phyloP scores from a whole-genome alignment of 495 filamentous ascomycete genomes.

The Penicillium egyptiacum region DNA sequence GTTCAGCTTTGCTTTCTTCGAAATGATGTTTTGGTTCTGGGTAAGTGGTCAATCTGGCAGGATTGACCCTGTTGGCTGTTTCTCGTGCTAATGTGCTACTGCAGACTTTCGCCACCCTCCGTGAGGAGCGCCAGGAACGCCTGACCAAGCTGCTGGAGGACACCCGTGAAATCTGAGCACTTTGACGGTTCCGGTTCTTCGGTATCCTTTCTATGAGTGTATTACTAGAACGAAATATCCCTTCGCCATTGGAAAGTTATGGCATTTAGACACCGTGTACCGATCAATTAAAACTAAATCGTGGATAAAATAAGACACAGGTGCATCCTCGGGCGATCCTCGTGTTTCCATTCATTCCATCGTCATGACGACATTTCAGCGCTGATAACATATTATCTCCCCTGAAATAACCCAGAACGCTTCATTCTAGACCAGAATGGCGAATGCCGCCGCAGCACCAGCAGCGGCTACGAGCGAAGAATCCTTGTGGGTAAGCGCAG shows the following conservation, averaged over 20 bases:
- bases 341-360: not conserved
- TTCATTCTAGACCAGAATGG: conserved; percentile 32
- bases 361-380: not conserved
- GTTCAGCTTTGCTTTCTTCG: conserved; percentile 81
- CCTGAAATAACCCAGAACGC: not conserved
- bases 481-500: conserved; percentile 47
- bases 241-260: not conserved
- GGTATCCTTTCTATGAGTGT: conserved; percentile 11
- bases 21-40: conserved; percentile 89
- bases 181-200: not conserved
- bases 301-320: conserved; percentile 4
- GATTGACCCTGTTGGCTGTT: not conserved
- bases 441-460: conserved; percentile 36
- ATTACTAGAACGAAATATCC: conserved; percentile 11
- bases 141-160: conserved; percentile 38
- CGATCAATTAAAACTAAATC: not conserved
- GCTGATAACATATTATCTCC: not conserved
- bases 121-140: conserved; percentile 46
- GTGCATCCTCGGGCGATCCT: not conserved
- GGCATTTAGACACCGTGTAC: conserved; percentile 1
- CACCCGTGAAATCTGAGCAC: conserved; percentile 24
- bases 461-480: conserved; percentile 36
- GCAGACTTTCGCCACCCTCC: conserved; percentile 45
- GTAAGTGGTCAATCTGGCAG: conserved; percentile 40
- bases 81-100: conserved; percentile 52